Base-by-base conservation (phyloP, 257 asterid genomes). In the Scutellaria minor region DNA sequence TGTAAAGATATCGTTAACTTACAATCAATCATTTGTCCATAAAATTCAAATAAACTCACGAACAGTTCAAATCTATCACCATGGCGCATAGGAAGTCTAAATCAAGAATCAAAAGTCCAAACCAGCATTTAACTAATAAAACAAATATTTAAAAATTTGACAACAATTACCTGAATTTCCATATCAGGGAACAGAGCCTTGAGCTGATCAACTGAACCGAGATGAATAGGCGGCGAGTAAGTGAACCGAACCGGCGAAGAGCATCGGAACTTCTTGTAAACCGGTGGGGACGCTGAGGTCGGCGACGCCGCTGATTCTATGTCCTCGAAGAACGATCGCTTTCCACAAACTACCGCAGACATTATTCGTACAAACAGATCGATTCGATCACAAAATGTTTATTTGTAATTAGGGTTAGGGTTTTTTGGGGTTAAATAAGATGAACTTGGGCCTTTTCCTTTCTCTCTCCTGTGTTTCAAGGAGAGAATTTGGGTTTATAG, bases 311-410 rank as follows among this genome's bases (percentile, higher is more conserved):
- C 68, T 39, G 90, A 75, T 67, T 83, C 90, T 39, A 81, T 70
- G 12, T 88, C 98, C 58, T 92, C 97, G 69, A 85, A 83, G 87
- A 88, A 92, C 9, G 93, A 87, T 78, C 98, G 81, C 91, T 92
- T 92, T 22, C 97, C 91, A 41, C 90, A 92, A 58, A 92, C 85
- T 7, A 86, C 57, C 5, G 96, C 93, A 82, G 98, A 87, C 98
- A 92, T 92, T 40, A 74, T 85, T 86, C 79, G 71, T 52, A 3
- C 47, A 56, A 56, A 64, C 35, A 75, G 72, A 61, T 22, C 59
- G 61, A 54, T 58, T 22, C 13, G 46, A 41, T 22, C 13, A 9
- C 27, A 62, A 31, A 48, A 8, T 31, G 27, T 24, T 24, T 24
- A 24, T 24, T 12, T 2, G 37, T 31, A 4, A 3, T 31, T 31